Base-by-base conservation (phyloP, 768 basidiomycete genomes). In the Gloeostereum incarnatum region DNA sequence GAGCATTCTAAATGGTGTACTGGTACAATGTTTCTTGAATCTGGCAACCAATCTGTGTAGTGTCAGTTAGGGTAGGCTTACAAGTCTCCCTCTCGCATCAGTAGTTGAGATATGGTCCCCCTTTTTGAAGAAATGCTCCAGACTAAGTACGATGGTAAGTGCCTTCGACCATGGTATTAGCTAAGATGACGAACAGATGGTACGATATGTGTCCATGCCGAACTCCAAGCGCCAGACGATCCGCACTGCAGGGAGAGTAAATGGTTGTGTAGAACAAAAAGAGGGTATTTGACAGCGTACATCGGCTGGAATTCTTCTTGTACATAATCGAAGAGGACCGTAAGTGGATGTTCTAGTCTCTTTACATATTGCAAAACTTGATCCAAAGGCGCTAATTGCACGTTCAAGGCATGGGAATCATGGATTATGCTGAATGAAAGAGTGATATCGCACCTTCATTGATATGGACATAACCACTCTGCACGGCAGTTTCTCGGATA, bases 171-270 rank as follows among this genome's bases (percentile, higher is more conserved):
- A 3, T 7, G 8, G 10, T 4, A 35, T 10, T 8, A n/a, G 24
- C 27, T 13, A 13, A 3, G 35, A 38, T 3, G 16, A 4, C 39
- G n/a, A 11, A 38, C 36, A 49, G 40, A 16, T 50, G 45, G 26
- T 29, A 50, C 14, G 48, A 36, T 13, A 50, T 35, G 11, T 49
- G 40, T 4, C 46, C 49, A 26, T 47, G 46, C 6, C 42, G 35
- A 13, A 40, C 25, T n/a, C 37, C 38, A 14, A 50, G 43, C 31
- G 30, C 38, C 13, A 51, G 32, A 11, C 39, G 30, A n/a, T 43
- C 35, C n/a, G 43, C 42, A 22, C 49, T 51, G 31, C 9, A 33
- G 20, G 25, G n/a, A 32, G 29, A 14, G 10, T n/a, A n/a, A n/a
- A n/a, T n/a, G n/a, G n/a, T n/a, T n/a, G 18, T 36, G 7, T 26